phyloP scores from a whole-genome alignment of 352 stramenopile species.

The Globisporangium solare region DNA sequence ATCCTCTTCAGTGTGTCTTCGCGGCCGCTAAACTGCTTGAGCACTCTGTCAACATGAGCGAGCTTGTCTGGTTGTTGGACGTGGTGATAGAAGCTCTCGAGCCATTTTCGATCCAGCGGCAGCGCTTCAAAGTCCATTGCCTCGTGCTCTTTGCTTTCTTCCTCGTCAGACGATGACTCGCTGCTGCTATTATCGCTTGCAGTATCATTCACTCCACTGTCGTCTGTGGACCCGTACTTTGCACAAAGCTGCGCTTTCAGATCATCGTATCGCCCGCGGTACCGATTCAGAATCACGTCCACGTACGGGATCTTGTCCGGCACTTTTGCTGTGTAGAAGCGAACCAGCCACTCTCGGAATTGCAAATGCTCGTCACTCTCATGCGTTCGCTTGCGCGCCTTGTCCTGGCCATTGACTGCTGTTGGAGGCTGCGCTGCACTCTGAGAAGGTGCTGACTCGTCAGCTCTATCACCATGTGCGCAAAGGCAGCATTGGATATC shows the following conservation, averaged over 20 bases:
- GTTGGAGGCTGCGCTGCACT: not conserved
- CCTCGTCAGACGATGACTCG: constrained; percentile 16
- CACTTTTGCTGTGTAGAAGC: constrained; percentile 46
- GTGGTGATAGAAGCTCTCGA: constrained; percentile 48
- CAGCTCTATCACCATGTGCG: not conserved
- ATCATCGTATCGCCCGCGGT: constrained; percentile 47
- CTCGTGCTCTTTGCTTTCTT: constrained; percentile 3
- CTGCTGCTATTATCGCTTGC: not conserved
- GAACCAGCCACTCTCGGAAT: constrained; percentile 37
- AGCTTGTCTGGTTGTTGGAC: constrained; percentile 45
- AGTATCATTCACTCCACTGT: not conserved
- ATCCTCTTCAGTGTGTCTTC: constrained; percentile 61
- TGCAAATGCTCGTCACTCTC: constrained; percentile 26
- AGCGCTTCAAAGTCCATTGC: constrained; percentile 14
- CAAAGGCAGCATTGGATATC: constrained; percentile 6
- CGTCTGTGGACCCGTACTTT: constrained; percentile 42
- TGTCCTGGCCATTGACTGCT: not conserved
- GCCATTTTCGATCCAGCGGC: constrained; percentile 39
- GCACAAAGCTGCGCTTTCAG: constrained; percentile 41
- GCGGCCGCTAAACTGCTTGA: constrained; percentile 55
- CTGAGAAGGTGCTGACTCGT: not conserved
- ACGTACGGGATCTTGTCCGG: constrained; percentile 46
- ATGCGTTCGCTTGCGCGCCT: constrained; percentile 9
- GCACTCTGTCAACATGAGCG: constrained; percentile 35
- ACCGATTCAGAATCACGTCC: constrained; percentile 51